phyloP scores from a whole-genome alignment of 75 land plant genomes.

The Pinus taeda region DNA sequence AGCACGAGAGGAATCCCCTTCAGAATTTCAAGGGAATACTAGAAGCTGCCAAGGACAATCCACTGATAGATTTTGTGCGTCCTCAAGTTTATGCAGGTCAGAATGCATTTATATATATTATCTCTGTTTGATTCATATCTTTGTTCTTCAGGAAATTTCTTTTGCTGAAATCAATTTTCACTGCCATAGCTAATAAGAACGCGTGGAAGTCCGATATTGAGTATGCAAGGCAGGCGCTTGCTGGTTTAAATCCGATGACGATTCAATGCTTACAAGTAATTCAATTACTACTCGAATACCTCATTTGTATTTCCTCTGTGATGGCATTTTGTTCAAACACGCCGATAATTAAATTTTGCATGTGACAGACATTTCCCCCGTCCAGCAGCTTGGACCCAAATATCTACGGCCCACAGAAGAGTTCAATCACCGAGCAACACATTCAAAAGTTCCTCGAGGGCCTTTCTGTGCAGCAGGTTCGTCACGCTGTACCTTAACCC shows the following conservation, averaged over 20 bases:
- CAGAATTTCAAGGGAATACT: neutral
- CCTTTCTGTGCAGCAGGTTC: slow-evolving; percentile 56
- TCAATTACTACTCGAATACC: neutral
- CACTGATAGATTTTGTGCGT: neutral
- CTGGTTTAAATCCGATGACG: slow-evolving; percentile 58
- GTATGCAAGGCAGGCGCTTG: slow-evolving; percentile 46
- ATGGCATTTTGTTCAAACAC: too few species aligned
- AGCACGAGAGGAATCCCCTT: neutral
- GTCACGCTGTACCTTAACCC: too few species aligned
- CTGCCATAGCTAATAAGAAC: slow-evolving; percentile 19
- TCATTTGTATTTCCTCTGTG: neutral
- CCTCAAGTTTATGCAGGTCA: neutral
- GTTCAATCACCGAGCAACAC: slow-evolving; percentile 64
- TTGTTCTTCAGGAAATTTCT: too few species aligned
- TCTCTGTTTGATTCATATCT: too few species aligned
- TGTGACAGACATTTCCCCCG: slow-evolving; percentile 59
- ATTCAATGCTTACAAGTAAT: slow-evolving; percentile 52
- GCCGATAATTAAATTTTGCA: too few species aligned
- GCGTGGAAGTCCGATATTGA: slow-evolving; percentile 45
- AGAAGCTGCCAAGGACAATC: neutral
- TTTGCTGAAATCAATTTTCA: too few species aligned
- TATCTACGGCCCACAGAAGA: slow-evolving; percentile 59
- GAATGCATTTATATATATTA: neutral
- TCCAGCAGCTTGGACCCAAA: slow-evolving; percentile 64
- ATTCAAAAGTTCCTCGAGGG: slow-evolving; percentile 58